Evolutionary conservation across 1,284 basidiomycete genomes (phyloP).

Genomic region (Rhodotorula sp.): DNA sequence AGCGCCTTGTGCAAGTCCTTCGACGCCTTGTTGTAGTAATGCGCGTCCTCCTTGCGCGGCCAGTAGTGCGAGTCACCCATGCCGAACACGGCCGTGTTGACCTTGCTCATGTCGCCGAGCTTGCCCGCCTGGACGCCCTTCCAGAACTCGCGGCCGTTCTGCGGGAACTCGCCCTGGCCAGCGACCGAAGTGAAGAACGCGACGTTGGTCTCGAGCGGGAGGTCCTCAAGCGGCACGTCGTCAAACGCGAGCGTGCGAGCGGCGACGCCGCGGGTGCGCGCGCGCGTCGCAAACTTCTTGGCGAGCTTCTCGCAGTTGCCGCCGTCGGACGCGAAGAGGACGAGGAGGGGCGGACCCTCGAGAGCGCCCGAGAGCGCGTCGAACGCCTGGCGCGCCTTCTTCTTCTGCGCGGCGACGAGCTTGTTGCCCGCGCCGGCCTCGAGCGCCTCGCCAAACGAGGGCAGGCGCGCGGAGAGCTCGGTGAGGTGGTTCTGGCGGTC

Average conservation of each 20-base stretch:
- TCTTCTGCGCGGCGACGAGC: constrained; percentile 78
- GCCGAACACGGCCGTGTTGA: constrained; percentile 83
- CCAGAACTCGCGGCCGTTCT: constrained; percentile 89
- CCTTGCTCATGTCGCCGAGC: constrained; percentile 56
- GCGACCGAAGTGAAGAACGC: constrained; percentile 91
- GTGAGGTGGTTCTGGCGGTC: constrained; percentile 95
- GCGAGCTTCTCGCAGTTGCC: constrained; percentile 95
- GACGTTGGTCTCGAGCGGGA: constrained; percentile 69
- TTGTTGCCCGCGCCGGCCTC: constrained; percentile 71
- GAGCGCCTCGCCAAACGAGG: constrained; percentile 78
- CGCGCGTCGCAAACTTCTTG: constrained; percentile 80
- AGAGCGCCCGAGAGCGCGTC: constrained; percentile 79
- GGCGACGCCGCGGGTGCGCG: constrained; percentile 80
- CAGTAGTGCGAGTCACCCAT: constrained; percentile 99
- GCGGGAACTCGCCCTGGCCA: constrained; percentile 97
- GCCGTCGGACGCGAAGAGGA: constrained; percentile 91
- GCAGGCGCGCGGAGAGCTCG: constrained; percentile 76
- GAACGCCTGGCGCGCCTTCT: constrained; percentile 82
- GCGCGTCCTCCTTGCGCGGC: constrained; percentile 93
- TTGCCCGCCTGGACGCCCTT: constrained; percentile 68
- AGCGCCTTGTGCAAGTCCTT: constrained; percentile 85
- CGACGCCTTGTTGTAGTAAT: constrained; percentile 96
- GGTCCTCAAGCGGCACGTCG: constrained; percentile 70
- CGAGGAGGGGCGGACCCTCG: constrained; percentile 83
- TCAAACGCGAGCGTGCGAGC: constrained; percentile 73